Percentiles rank a stretch among this genome's conserved stretches.
These are phyloP conservation scores for Amanita rimosa DNA, from an alignment of 768 basidiomycete species.

Conservation along the genomic window DNA sequence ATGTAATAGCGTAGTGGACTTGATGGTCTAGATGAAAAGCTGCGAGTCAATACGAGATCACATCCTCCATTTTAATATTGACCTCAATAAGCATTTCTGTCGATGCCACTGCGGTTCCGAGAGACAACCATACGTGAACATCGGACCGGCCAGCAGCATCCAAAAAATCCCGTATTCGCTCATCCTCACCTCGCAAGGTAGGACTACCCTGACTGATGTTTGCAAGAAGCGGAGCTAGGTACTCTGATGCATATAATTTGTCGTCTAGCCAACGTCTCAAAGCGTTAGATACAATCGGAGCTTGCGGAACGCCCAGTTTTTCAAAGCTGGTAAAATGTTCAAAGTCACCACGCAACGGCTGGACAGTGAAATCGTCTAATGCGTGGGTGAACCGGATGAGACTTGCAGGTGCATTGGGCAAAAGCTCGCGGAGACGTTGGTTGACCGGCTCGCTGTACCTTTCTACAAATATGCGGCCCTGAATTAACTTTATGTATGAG, in stretches of 20 bases:
- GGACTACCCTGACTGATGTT: conserved; percentile 2
- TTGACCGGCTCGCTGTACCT: conserved; percentile 1
- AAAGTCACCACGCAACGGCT: background rate
- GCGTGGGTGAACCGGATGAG: conserved; percentile 1
- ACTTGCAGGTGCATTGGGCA: conserved; percentile 4
- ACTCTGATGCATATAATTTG: background rate
- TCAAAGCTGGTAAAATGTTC: background rate
- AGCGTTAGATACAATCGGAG: background rate
- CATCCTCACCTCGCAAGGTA: background rate
- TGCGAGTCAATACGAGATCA: background rate
- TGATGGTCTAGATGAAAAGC: background rate
- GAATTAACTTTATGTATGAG: background rate
- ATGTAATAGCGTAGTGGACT: background rate
- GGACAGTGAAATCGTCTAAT: conserved; percentile 4
- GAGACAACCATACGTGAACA: background rate
- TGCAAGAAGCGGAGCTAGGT: background rate
- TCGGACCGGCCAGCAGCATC: background rate
- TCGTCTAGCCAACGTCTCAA: conserved; percentile 1
- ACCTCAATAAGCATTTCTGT: conserved; percentile 2
- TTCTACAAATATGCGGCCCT: conserved; percentile 16
- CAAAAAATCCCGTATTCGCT: conserved; percentile 3
- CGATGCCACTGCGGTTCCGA: background rate
- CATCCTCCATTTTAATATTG: background rate
- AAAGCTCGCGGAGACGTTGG: conserved; percentile 4
- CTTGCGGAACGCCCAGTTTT: conserved; percentile 1